These are phyloP conservation scores for Trypanosoma melophagium DNA, from an alignment of 208 protist genomes.

Conservation along the genomic window DNA sequence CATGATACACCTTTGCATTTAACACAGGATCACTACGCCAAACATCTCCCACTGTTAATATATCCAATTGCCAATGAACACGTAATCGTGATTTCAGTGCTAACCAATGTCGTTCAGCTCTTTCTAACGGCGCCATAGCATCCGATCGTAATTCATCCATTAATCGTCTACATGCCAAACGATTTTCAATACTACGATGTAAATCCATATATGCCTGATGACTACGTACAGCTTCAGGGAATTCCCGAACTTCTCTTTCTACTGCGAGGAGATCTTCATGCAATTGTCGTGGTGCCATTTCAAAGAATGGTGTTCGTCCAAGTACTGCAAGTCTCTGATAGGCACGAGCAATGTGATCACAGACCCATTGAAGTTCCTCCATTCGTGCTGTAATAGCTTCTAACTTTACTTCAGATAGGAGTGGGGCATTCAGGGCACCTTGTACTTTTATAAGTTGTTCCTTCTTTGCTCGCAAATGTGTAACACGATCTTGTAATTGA, in stretches of 20 bases:
- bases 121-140: constrained; percentile 87
- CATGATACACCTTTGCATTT: constrained; percentile 93
- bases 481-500: constrained; percentile 69
- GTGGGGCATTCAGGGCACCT: constrained; percentile 60
- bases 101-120: constrained; percentile 72
- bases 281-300: constrained; percentile 90
- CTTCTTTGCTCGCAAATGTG: constrained; percentile 54
- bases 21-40: constrained; percentile 90
- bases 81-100: constrained; percentile 88
- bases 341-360: constrained; percentile 74
- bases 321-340: constrained; percentile 83
- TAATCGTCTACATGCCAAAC: constrained; percentile 63
- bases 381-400: constrained; percentile 81
- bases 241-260: constrained; percentile 49
- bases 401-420: constrained; percentile 52
- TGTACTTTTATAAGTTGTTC: constrained; percentile 83
- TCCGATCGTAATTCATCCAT: constrained; percentile 94
- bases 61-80: constrained; percentile 85
- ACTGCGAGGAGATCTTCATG: constrained; percentile 76
- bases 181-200: constrained; percentile 34
- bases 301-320: constrained; percentile 91
- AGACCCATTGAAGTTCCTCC: constrained; percentile 89
- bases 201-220: constrained; percentile 56
- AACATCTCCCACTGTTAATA: constrained; percentile 84
- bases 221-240: constrained; percentile 53